Percentiles rank a stretch among this genome's conserved stretches.
These are phyloP conservation scores for Zygotorulaspora sp. DNA, from an alignment of 805 yeast species.

Conservation along the genomic window DNA sequence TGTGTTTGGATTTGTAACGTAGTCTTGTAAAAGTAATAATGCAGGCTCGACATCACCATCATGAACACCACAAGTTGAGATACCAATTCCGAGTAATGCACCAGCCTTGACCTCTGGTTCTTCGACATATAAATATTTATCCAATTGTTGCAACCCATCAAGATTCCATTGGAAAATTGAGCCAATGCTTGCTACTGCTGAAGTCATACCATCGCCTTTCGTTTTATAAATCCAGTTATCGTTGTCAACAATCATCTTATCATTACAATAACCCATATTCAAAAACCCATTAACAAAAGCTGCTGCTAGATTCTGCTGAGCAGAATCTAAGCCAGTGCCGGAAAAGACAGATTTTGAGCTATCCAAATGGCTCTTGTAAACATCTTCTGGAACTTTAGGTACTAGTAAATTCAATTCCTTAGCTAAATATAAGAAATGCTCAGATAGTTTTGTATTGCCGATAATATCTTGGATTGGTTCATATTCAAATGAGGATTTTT, in stretches of 20 bases:
- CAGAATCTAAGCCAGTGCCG: slow-evolving; percentile 64
- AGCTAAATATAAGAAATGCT: slow-evolving; percentile 72
- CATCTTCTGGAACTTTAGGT: slow-evolving; percentile 92
- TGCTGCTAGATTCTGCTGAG: slow-evolving; percentile 91
- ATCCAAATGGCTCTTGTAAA: slow-evolving; percentile 87
- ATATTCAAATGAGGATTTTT: slow-evolving; percentile 73
- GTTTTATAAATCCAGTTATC: slow-evolving; percentile 90
- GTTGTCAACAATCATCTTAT: slow-evolving; percentile 71
- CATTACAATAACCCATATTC: slow-evolving; percentile 87
- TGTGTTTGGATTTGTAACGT: slow-evolving; percentile 59
- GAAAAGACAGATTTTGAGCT: slow-evolving; percentile 55
- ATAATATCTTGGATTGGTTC: slow-evolving; percentile 79
- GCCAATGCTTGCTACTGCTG: slow-evolving; percentile 90
- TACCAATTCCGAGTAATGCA: slow-evolving; percentile 91
- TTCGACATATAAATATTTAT: slow-evolving; percentile 78
- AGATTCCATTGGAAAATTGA: slow-evolving; percentile 88
- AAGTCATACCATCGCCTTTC: slow-evolving; percentile 84
- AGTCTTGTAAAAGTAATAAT: slow-evolving; percentile 77
- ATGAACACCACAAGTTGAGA: slow-evolving; percentile 86
- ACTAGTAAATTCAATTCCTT: slow-evolving; percentile 84
- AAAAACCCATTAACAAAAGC: slow-evolving; percentile 90
- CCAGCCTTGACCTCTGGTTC: slow-evolving; percentile 93
- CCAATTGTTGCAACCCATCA: slow-evolving; percentile 85
- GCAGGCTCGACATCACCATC: slow-evolving; percentile 91
- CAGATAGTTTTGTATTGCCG: slow-evolving; percentile 72